phyloP scores from a whole-genome alignment of 176 grass and related monocot species.

The Triticum dicoccoides region DNA sequence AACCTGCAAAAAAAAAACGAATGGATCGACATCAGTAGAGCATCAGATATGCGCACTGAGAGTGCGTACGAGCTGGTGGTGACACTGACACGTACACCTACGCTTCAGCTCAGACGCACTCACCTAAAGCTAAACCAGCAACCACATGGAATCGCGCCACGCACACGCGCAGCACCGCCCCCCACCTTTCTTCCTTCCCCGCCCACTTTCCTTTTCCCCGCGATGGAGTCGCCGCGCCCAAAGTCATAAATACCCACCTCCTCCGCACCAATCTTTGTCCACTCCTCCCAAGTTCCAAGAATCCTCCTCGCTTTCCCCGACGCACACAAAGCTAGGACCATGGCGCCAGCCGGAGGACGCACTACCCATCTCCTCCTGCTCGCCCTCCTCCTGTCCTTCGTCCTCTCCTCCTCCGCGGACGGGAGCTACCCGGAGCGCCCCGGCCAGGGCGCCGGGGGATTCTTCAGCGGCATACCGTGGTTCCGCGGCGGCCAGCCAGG shows the following conservation, averaged over 20 bases:
- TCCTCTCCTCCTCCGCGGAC: not conserved
- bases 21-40: not conserved
- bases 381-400: not conserved
- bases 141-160: not conserved
- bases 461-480: constrained; percentile 15
- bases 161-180: constrained; percentile 7
- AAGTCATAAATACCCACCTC: not conserved
- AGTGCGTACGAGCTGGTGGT: not conserved
- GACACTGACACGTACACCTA: not conserved
- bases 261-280: not conserved
- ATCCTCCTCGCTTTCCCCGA: not conserved
- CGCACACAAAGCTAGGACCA: not conserved
- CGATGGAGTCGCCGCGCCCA: not conserved
- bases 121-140: not conserved
- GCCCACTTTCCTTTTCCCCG: not conserved
- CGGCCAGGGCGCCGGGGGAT: not conserved
- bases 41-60: not conserved
- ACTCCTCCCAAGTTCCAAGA: not conserved
- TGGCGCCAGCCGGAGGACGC: not conserved
- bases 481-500: constrained; percentile 21
- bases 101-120: constrained; percentile 17
- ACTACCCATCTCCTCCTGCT: not conserved
- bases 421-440: not conserved
- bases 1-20: not conserved
- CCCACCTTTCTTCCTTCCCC: too few species aligned